A percentile compares a stretch with the other conserved stretches of the same genome.
phyloP scores from a whole-genome alignment of 2,329 filamentous ascomycete species.

The Scedosporium dehoogii region DNA sequence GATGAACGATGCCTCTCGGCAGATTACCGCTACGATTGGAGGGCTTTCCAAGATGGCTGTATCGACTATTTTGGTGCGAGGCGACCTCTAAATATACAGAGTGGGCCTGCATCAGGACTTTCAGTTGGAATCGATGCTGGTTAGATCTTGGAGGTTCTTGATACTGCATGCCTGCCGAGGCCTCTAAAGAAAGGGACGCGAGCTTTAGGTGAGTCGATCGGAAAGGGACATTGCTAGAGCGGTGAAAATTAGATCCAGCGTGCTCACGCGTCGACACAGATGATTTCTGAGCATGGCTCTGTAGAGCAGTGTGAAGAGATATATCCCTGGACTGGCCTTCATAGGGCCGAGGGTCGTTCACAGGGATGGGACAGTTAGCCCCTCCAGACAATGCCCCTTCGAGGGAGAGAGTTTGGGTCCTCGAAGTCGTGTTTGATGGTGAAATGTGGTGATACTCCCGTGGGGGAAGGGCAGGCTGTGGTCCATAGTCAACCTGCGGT shows the following conservation, averaged over 20 bases:
- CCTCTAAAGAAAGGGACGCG: slow-evolving; percentile 22
- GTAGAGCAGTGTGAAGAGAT: background rate
- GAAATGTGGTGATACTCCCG: background rate
- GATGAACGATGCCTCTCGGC: background rate
- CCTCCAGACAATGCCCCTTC: background rate
- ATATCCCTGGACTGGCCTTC: background rate
- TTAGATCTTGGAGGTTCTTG: slow-evolving; percentile 11
- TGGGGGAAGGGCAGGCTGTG: background rate
- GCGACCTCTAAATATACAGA: slow-evolving; percentile 63
- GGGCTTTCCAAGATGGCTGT: background rate
- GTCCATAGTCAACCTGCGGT: background rate
- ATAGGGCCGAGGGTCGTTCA: background rate
- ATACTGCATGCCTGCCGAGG: background rate
- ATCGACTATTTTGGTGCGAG: slow-evolving; percentile 29
- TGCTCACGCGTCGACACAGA: background rate
- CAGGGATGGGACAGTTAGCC: background rate
- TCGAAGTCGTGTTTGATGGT: background rate
- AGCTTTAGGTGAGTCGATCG: slow-evolving; percentile 19
- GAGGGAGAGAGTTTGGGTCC: background rate
- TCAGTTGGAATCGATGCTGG: slow-evolving; percentile 49
- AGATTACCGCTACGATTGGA: background rate
- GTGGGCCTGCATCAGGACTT: slow-evolving; percentile 60
- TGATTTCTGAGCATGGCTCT: background rate
- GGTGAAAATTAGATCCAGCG: background rate
- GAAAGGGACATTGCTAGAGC: background rate